Percentiles rank a stretch among this genome's conserved stretches.
phyloP scores from a whole-genome alignment of 192 early-diverging fungal genomes.

The Podila verticillata region DNA sequence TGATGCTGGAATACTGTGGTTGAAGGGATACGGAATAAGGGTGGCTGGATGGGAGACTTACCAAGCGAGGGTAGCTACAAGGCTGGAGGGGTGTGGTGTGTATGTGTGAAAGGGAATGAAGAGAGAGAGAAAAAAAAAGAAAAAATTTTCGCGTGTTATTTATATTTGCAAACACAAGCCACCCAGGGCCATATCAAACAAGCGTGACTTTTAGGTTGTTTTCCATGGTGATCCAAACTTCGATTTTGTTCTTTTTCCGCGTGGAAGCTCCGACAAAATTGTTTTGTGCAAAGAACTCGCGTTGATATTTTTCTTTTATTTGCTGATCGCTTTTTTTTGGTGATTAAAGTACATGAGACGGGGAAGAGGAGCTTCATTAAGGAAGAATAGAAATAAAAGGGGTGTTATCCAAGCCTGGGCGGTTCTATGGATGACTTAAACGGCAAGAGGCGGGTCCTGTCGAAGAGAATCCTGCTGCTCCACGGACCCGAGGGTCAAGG shows the following conservation, averaged over 20 bases:
- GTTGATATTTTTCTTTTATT: no score
- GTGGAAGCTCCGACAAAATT: no score
- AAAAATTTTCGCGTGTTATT: slow-evolving; percentile 5
- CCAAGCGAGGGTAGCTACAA: not conserved
- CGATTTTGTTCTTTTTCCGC: not conserved
- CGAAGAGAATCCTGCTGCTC: slow-evolving; percentile 7
- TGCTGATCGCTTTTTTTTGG: no score
- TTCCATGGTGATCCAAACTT: not conserved
- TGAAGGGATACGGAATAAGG: not conserved
- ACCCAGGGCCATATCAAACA: not conserved
- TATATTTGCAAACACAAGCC: not conserved
- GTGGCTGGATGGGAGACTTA: not conserved
- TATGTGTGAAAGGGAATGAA: not conserved
- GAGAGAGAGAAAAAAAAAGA: slow-evolving; percentile 5
- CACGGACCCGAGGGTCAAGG: slow-evolving; percentile 1
- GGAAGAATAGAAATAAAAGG: no score
- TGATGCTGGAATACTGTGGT: not conserved
- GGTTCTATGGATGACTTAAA: slow-evolving; percentile 5
- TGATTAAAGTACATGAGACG: no score
- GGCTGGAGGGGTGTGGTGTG: not conserved
- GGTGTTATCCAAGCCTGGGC: not conserved
- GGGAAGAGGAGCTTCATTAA: no score
- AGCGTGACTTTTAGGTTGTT: not conserved
- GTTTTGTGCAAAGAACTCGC: no score
- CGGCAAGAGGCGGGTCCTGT: slow-evolving; percentile 16